A percentile compares a stretch with the other conserved stretches of the same genome.
Evolutionary conservation across 257 asterid species (phyloP).

Genomic region (Cynanchum wilfordii): DNA sequence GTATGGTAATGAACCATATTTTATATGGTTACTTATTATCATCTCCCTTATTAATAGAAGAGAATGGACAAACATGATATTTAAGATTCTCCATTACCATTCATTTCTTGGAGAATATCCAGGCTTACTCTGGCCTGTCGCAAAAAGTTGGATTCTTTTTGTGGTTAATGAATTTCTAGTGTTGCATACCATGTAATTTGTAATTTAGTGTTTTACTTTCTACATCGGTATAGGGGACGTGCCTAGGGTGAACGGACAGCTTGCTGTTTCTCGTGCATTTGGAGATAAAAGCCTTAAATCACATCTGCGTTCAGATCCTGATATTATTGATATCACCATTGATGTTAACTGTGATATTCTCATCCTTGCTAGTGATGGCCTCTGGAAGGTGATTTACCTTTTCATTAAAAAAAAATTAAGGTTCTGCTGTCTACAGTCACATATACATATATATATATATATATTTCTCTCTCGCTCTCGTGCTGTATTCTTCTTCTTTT

Average conservation of each 20-base stretch:
- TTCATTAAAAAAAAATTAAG: background rate
- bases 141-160: background rate
- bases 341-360: slow-evolving; percentile 35
- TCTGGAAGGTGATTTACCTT: slow-evolving; percentile 37
- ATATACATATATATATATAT: background rate
- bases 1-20: background rate
- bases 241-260: slow-evolving; percentile 41
- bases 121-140: background rate
- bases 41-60: background rate
- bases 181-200: background rate
- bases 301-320: slow-evolving; percentile 43
- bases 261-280: slow-evolving; percentile 45
- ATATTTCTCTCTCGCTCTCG: background rate
- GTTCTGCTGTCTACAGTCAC: background rate
- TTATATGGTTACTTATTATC: background rate
- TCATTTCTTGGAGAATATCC: background rate
- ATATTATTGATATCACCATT: slow-evolving; percentile 23
- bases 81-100: background rate
- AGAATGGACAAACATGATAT: background rate
- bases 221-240: slow-evolving; percentile 33
- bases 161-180: background rate
- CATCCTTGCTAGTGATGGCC: slow-evolving; percentile 41
- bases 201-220: background rate
- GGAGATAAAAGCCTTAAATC: slow-evolving; percentile 42
- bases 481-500: background rate